Percentiles rank a stretch among this genome's conserved stretches.
Conservation (phyloP, 2,329 filamentous ascomycete species). For the Calonectria pauciramosa region DNA sequence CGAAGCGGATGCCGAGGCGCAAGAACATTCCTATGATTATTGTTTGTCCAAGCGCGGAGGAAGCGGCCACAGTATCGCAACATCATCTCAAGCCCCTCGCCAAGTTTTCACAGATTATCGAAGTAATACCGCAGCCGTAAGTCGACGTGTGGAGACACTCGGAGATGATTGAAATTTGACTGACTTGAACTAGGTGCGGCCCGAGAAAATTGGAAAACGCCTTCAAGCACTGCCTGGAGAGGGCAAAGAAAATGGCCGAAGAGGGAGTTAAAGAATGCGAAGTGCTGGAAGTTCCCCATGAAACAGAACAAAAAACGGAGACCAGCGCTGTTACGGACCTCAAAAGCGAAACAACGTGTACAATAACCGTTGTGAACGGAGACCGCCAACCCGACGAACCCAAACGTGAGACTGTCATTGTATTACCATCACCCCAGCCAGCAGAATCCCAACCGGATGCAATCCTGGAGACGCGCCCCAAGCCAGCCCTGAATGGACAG, state of each 20-base stretch:
- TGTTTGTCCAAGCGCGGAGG: conserved; percentile 47
- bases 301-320: neutral
- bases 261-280: neutral
- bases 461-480: neutral
- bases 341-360: neutral
- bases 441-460: conserved; percentile 2
- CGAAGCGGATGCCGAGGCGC: neutral
- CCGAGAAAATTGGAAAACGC: conserved; percentile 49
- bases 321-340: neutral
- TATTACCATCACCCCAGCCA: conserved; percentile 12
- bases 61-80: conserved; percentile 44
- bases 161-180: fast-evolving
- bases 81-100: conserved; percentile 38
- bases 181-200: conserved; percentile 37
- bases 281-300: neutral
- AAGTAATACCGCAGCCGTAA: conserved; percentile 50
- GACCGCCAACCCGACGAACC: neutral
- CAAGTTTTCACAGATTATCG: conserved; percentile 44
- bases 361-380: neutral
- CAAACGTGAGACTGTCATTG: neutral
- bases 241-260: neutral
- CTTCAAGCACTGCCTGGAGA: conserved; percentile 41
- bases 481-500: neutral
- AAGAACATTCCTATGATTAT: conserved; percentile 44
- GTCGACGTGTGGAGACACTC: conserved; percentile 3